Conservation (phyloP, 345 rosid genomes). For the Cardamine chenopodiifolia region DNA sequence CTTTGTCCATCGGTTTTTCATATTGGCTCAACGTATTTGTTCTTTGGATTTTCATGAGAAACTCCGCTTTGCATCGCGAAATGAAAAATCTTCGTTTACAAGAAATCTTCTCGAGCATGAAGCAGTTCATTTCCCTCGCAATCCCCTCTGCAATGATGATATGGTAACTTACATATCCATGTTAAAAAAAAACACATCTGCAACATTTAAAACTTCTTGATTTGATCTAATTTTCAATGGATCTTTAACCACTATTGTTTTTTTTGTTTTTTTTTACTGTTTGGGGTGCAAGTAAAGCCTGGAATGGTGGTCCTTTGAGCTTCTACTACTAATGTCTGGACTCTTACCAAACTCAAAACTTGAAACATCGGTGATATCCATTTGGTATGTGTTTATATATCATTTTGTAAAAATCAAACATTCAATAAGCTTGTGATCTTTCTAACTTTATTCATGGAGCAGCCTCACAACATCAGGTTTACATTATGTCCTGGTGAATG, state of each 20-base stretch:
- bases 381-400: slow-evolving; percentile 42
- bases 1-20: slow-evolving; percentile 40
- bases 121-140: slow-evolving; percentile 35
- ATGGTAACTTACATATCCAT: slow-evolving; percentile 41
- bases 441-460: slow-evolving; percentile 7
- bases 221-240: background rate
- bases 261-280: background rate
- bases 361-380: slow-evolving; percentile 63
- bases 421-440: slow-evolving; percentile 12
- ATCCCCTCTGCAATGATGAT: slow-evolving; percentile 53
- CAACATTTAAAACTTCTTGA: background rate
- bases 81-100: background rate
- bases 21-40: slow-evolving; percentile 46
- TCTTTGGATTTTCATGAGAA: slow-evolving; percentile 39
- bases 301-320: slow-evolving; percentile 61
- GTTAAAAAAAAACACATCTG: background rate
- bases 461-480: slow-evolving; percentile 48
- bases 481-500: slow-evolving; percentile 48
- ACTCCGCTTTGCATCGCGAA: slow-evolving; percentile 35
- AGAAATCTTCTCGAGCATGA: slow-evolving; percentile 22
- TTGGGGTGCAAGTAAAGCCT: slow-evolving; percentile 40
- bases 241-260: background rate
- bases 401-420: background rate
- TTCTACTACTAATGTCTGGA: slow-evolving; percentile 52
- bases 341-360: slow-evolving; percentile 54